These are phyloP conservation scores for Botrytis galanthina DNA, from an alignment of 2,329 filamentous ascomycete genomes.

Conservation along the genomic window DNA sequence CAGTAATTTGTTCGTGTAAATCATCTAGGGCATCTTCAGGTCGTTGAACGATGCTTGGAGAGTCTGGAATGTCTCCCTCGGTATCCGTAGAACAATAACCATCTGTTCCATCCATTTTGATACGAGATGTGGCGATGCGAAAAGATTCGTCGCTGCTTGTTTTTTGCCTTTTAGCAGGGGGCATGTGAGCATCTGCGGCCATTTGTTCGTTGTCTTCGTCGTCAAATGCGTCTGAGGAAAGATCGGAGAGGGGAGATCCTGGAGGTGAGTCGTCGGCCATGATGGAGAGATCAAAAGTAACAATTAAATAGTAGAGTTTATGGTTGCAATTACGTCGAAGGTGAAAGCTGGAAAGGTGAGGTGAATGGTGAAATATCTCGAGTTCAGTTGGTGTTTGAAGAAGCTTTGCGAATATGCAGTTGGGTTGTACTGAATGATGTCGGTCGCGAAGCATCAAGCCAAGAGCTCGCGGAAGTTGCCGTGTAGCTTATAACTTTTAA, in stretches of 20 bases:
- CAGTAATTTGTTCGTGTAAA: constrained; percentile 72
- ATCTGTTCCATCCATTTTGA: constrained; percentile 35
- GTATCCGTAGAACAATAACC: constrained; percentile 81
- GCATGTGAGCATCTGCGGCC: constrained; percentile 43
- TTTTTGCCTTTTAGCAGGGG: constrained; percentile 38
- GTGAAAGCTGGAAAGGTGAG: neutral
- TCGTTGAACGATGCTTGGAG: constrained; percentile 59
- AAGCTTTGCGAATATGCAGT: constrained; percentile 6
- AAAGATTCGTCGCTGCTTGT: constrained; percentile 25
- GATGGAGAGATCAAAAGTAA: constrained; percentile 19
- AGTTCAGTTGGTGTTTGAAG: neutral
- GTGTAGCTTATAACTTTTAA: neutral
- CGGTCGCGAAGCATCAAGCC: neutral
- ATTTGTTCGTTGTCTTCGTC: constrained; percentile 54
- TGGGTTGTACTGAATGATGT: neutral
- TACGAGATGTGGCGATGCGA: constrained; percentile 35
- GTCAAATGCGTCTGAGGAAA: constrained; percentile 60
- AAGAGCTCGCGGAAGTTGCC: constrained; percentile 6
- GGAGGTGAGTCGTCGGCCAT: constrained; percentile 52
- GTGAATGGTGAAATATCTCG: neutral
- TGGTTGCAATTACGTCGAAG: neutral
- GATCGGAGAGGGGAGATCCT: constrained; percentile 62
- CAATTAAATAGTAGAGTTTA: neutral
- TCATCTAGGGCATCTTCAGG: constrained; percentile 64
- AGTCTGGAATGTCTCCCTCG: constrained; percentile 77